Evolutionary conservation across 1,284 basidiomycete genomes (phyloP), one percentile per base, ranked within the genome.

Genomic region (Cyathus pygmaeus): DNA sequence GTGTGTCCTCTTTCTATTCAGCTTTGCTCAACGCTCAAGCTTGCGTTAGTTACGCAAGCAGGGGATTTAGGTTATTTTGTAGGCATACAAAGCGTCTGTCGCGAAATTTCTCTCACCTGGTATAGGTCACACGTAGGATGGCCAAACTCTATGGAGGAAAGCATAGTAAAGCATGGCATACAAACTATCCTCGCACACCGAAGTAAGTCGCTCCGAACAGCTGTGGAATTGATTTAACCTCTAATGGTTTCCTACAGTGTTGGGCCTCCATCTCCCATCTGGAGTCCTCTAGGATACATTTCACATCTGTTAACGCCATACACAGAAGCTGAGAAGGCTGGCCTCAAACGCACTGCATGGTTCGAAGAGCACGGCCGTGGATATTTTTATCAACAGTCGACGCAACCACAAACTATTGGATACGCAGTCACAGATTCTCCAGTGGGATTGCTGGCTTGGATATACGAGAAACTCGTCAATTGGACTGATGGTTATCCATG

Each of bases 371-470:
- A 65, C 24, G 82, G 82, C 5, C 58, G 44, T 4, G 87, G 84
- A 11, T 89, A 88, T 65, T 59, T 65, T 17, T 30, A 46, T 2
- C 63, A 80, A 55, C 88, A 89, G 49, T 63, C 73, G 0, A 81
- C 78, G 1, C 65, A 81, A 57, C 88, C 88, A 1, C 87, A 88
- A 69, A 89, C 87, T 0, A 66, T 89, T 4, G 87, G 85, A 0
- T 89, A 89, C 64, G 69, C 76, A 15, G 73, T 89, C 2, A 71
- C 81, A 0, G 88, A 89, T 67, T 88, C 86, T n/a, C 88, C 88
- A 13, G 77, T 80, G 6, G 87, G 85, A 0, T 68, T 89, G 19
- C 76, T 89, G 3, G 85, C 83, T 1, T 89, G 87, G 85, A 84
- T 89, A 31, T 88, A 87, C 56, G 87, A 89, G 63, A 89, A 89